phyloP scores from a whole-genome alignment of 2,329 filamentous ascomycete species.

The Penicillium aurantiogriseum region DNA sequence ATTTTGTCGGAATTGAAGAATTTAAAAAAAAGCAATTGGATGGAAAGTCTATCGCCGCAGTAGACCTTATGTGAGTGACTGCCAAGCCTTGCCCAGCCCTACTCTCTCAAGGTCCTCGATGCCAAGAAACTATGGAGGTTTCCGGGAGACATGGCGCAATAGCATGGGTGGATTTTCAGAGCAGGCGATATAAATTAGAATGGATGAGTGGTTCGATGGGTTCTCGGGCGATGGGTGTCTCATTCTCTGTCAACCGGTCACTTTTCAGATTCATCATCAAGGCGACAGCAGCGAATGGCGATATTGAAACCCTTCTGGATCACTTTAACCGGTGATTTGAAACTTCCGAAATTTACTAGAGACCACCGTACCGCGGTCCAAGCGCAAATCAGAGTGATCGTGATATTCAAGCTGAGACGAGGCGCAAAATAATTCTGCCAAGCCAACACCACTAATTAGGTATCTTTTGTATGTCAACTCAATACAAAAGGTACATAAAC shows the following conservation, averaged over 20 bases:
- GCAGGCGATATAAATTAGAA: background rate
- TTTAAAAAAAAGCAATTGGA: background rate
- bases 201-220: background rate
- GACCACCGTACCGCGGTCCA: background rate
- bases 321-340: background rate
- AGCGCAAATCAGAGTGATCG: background rate
- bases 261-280: background rate
- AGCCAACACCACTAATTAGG: background rate
- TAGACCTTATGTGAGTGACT: background rate
- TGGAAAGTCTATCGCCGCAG: background rate
- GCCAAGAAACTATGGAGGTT: background rate
- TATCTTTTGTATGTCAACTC: background rate
- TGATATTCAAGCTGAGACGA: background rate
- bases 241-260: background rate
- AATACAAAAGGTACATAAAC: background rate
- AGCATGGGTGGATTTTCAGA: background rate
- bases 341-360: background rate
- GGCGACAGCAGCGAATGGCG: background rate
- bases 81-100: conserved; percentile 1
- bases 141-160: background rate
- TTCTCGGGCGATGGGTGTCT: background rate
- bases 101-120: conserved; percentile 6
- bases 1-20: background rate
- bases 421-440: background rate
- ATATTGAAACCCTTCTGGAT: background rate